Conservation (phyloP, 2,329 filamentous ascomycete species). For the Sodiomyces alkalinus region DNA sequence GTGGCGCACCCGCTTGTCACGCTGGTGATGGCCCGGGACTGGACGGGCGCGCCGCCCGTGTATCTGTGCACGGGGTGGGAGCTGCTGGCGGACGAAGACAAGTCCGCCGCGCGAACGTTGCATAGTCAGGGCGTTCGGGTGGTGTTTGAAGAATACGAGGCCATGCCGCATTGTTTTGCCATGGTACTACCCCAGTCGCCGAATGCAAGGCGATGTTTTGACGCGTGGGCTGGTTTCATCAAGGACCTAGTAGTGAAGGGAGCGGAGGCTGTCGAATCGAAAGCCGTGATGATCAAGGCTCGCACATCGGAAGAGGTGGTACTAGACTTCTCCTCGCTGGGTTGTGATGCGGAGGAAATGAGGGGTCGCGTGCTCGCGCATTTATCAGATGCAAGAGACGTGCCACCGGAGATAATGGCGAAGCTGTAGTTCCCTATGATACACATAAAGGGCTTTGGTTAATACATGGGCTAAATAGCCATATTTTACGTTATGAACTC, state of each 20-base stretch:
- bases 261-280: constrained; percentile 17
- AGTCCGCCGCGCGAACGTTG: constrained; percentile 42
- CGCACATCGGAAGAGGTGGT: constrained; percentile 33
- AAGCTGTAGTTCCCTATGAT: constrained; percentile 13
- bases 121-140: constrained; percentile 42
- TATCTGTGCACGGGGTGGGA: constrained; percentile 60
- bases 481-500: no score
- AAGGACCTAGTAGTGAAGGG: constrained; percentile 22
- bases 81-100: constrained; percentile 52
- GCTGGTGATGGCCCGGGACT: constrained; percentile 40
- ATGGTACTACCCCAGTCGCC: constrained; percentile 33
- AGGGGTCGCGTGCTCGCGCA: constrained; percentile 19
- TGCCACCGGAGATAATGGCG: constrained; percentile 11
- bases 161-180: constrained; percentile 67
- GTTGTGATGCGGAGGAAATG: constrained; percentile 28
- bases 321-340: constrained; percentile 26
- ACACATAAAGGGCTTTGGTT: no score
- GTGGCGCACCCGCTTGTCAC: constrained; percentile 53
- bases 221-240: constrained; percentile 42
- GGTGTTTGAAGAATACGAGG: constrained; percentile 58
- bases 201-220: constrained; percentile 34
- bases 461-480: neutral
- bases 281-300: constrained; percentile 30
- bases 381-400: constrained; percentile 7
- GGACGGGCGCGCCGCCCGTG: constrained; percentile 48